Percentiles rank a stretch among this genome's conserved stretches.
Conservation (phyloP, 192 early-diverging fungal genomes). For the Pilaira anomala region DNA sequence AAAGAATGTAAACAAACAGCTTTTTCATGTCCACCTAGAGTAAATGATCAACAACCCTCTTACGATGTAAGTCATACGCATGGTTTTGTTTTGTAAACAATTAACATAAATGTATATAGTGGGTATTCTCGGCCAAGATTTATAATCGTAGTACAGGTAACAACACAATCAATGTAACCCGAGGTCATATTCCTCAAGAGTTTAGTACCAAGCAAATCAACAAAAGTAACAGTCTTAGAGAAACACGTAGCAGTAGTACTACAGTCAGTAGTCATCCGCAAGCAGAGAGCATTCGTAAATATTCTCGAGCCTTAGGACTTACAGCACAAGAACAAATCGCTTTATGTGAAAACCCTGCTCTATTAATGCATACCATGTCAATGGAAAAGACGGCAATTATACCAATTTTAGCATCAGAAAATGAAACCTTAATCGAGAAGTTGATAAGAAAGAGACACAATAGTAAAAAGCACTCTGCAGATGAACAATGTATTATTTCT, state of each 20-base stretch:
- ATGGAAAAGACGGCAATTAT: too few species aligned
- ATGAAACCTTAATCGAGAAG: too few species aligned
- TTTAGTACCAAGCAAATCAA: background rate
- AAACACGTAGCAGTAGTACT: background rate
- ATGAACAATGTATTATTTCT: too few species aligned
- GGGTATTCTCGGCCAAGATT: constrained; percentile 36
- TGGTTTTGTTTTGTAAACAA: background rate
- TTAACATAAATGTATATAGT: constrained; percentile 26
- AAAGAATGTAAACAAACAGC: constrained; percentile 34
- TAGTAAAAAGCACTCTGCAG: too few species aligned
- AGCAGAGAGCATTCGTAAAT: constrained; percentile 25
- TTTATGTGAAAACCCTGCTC: constrained; percentile 17
- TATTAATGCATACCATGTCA: constrained; percentile 18
- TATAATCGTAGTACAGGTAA: constrained; percentile 18
- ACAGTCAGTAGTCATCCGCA: background rate
- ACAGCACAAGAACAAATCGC: constrained; percentile 30
- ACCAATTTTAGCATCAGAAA: too few species aligned
- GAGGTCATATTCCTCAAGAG: background rate
- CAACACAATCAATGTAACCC: background rate
- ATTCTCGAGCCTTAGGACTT: constrained; percentile 16
- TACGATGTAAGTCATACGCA: constrained; percentile 27
- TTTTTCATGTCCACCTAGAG: constrained; percentile 31
- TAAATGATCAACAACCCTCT: constrained; percentile 36
- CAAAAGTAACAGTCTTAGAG: background rate
- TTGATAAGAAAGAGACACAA: too few species aligned